Percentiles rank a stretch among this genome's conserved stretches.
phyloP scores from a whole-genome alignment of 345 rosid species.

The Dovyalis caffra region DNA sequence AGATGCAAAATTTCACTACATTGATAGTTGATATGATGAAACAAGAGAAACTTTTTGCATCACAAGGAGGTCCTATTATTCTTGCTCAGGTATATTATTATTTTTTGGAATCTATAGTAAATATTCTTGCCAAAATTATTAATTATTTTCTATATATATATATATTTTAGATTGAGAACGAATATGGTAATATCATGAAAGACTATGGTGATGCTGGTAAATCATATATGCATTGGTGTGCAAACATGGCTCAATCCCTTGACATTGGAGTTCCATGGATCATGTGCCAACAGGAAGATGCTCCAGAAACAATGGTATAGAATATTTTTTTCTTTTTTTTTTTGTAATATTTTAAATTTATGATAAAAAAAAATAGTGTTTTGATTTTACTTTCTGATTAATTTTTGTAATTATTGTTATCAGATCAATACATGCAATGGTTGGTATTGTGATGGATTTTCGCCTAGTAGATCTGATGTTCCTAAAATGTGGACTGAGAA shows the following conservation, averaged over 20 bases:
- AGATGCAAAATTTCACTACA: slow-evolving; percentile 70
- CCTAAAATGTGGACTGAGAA: slow-evolving; percentile 76
- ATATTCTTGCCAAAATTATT: background rate
- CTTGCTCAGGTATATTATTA: slow-evolving; percentile 56
- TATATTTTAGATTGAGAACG: slow-evolving; percentile 90
- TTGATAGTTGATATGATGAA: slow-evolving; percentile 61
- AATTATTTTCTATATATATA: background rate
- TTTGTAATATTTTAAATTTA: background rate
- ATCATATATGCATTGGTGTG: slow-evolving; percentile 66
- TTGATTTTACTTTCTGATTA: background rate
- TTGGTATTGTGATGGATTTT: slow-evolving; percentile 47
- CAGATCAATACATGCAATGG: slow-evolving; percentile 60
- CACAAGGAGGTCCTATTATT: slow-evolving; percentile 81
- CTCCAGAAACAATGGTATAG: slow-evolving; percentile 53
- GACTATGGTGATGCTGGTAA: slow-evolving; percentile 56
- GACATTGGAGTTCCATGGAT: slow-evolving; percentile 80
- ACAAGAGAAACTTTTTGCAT: slow-evolving; percentile 57
- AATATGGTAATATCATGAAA: slow-evolving; percentile 60
- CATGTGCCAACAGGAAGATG: slow-evolving; percentile 68
- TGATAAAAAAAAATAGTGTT: no score
- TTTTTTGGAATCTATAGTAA: no score
- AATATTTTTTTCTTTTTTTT: background rate
- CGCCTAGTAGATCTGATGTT: slow-evolving; percentile 31
- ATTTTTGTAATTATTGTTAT: background rate
- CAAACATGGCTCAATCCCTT: slow-evolving; percentile 57